These are phyloP conservation scores for Colletotrichum noveboracense DNA, from an alignment of 2,329 filamentous ascomycete species.

Conservation along the genomic window DNA sequence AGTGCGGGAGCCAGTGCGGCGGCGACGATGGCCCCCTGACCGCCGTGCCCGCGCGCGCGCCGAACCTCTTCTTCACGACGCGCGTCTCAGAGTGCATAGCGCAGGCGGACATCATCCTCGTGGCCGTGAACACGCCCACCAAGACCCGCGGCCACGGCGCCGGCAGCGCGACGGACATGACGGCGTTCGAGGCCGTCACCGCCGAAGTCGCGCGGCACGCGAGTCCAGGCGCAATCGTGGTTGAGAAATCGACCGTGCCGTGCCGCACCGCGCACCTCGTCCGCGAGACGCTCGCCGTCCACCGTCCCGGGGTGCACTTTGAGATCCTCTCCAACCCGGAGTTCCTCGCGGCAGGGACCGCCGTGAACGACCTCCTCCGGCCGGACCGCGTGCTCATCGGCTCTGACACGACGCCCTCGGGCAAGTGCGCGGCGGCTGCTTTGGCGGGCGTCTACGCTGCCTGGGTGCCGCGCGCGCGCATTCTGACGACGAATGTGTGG, in stretches of 20 bases:
- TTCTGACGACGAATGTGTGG: constrained; percentile 76
- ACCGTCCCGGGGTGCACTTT: constrained; percentile 69
- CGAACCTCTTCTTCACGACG: constrained; percentile 81
- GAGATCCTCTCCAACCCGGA: constrained; percentile 84
- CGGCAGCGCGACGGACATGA: constrained; percentile 75
- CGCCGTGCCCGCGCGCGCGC: constrained; percentile 50
- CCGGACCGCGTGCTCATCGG: constrained; percentile 80
- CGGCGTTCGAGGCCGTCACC: constrained; percentile 72
- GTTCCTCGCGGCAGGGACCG: constrained; percentile 80
- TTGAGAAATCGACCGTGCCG: constrained; percentile 84
- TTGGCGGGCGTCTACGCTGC: constrained; percentile 70
- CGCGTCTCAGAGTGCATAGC: constrained; percentile 65
- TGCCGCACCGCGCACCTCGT: constrained; percentile 75
- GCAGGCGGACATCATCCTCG: constrained; percentile 74
- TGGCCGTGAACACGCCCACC: constrained; percentile 81
- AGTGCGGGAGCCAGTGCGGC: constrained; percentile 33
- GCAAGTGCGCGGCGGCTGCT: constrained; percentile 65
- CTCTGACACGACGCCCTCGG: constrained; percentile 63
- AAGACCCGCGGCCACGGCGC: constrained; percentile 73
- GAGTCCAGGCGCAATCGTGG: constrained; percentile 73
- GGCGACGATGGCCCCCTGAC: constrained; percentile 29
- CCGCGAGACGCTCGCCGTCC: constrained; percentile 65
- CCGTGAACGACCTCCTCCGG: constrained; percentile 70
- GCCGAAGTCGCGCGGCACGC: constrained; percentile 71
- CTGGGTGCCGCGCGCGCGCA: constrained; percentile 72